These are phyloP conservation scores for Picea abies DNA, from an alignment of 83 land plant genomes.

Conservation along the genomic window DNA sequence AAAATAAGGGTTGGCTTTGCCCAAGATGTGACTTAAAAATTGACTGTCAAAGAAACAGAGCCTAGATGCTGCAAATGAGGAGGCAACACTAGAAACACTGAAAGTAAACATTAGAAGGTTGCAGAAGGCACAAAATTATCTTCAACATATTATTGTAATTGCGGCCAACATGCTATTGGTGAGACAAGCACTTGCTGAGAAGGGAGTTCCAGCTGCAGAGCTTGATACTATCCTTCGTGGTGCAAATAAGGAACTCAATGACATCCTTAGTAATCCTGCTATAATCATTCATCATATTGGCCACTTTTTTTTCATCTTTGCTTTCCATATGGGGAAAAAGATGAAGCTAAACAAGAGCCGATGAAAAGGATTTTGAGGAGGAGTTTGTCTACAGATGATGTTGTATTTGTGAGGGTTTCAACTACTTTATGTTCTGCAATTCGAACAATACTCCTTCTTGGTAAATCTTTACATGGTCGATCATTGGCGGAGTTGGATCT, in stretches of 20 bases:
- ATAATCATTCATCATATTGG: not conserved
- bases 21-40: too few species aligned
- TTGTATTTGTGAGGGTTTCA: conserved; percentile 65
- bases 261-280: too few species aligned
- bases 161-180: conserved; percentile 8
- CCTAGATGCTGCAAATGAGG: conserved; percentile 6
- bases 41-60: too few species aligned
- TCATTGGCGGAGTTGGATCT: conserved; percentile 59
- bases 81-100: conserved; percentile 76
- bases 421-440: conserved; percentile 57
- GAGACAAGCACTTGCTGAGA: too few species aligned
- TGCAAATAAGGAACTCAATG: too few species aligned
- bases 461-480: conserved; percentile 50
- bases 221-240: too few species aligned
- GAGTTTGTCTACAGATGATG: conserved; percentile 74
- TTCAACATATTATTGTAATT: conserved; percentile 73
- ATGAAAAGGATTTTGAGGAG: conserved; percentile 68
- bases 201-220: too few species aligned
- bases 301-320: not conserved
- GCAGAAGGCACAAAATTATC: conserved; percentile 65
- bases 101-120: conserved; percentile 64
- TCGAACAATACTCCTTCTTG: conserved; percentile 71
- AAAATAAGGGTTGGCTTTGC: too few species aligned
- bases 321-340: conserved; percentile 1
- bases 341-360: conserved; percentile 41